phyloP scores from a whole-genome alignment of 75 land plant genomes.

The Sequoia sempervirens region DNA sequence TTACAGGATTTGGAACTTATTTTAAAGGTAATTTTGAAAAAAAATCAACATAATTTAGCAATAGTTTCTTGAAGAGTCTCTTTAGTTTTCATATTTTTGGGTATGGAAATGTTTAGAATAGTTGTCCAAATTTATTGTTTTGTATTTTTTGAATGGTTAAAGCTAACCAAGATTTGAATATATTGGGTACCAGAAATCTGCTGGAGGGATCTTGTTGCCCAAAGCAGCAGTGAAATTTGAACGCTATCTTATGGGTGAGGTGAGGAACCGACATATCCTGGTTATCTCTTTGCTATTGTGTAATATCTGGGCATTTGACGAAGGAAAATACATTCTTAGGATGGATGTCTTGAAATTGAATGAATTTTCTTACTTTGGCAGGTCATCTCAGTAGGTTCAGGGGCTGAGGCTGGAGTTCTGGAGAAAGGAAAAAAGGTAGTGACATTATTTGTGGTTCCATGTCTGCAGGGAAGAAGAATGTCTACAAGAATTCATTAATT shows the following conservation, averaged over 20 bases:
- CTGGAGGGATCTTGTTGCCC: conserved; percentile 85
- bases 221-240: conserved; percentile 93
- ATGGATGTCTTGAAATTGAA: background rate
- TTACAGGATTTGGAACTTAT: background rate
- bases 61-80: background rate
- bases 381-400: conserved; percentile 77
- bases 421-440: conserved; percentile 77
- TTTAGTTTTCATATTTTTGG: background rate
- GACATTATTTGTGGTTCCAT: background rate
- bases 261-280: conserved; percentile 11
- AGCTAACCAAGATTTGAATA: background rate
- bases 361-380: conserved; percentile 10
- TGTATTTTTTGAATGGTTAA: background rate
- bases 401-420: conserved; percentile 52
- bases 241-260: conserved; percentile 84
- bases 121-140: background rate
- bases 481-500: background rate
- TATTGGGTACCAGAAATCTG: conserved; percentile 53
- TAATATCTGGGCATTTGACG: background rate
- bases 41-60: background rate
- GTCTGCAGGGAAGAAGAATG: background rate
- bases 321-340: background rate
- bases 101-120: background rate
- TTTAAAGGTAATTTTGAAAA: background rate
- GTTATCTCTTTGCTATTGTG: background rate